Evolutionary conservation across 768 basidiomycete species (phyloP), one percentile per base, ranked within the genome.

Genomic region (Pleurotus citrinopileatus): DNA sequence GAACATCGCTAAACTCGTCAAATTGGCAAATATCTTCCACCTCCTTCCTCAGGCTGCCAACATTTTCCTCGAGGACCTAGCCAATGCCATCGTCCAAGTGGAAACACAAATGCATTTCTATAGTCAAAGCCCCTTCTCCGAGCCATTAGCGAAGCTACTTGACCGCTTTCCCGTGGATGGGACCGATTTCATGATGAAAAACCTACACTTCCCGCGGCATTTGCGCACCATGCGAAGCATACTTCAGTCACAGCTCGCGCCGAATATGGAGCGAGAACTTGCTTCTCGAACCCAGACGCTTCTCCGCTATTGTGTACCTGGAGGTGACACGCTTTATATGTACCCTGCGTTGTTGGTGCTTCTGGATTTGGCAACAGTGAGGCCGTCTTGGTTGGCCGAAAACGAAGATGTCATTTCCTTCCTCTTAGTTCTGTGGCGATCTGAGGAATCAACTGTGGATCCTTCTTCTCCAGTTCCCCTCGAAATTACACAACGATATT

Each of bases 11-110:
- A 92, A 98, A 65, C 83, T 99, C 57, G 93, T 95, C 25, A 86
- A 90, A n/a, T 76, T 99, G 53, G 90, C 95, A 52, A 96, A 98
- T 63, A 94, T 99, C 55, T 98, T 99, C 74, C 95, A 98, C 63
- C 84, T 98, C 3, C 78, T 99, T 8, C 97, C 97, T 1, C 88
- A 90, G 5, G 87, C 94, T 0, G 96, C 97, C 42, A 92, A 92
- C 59, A 87, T 90, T 42, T 99, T 95, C 71, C 78, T 99, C 32
- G 86, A 92, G 60, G 83, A 83, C 45, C 81, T 98, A n/a, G 84
- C 94, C 57, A 88, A 87, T 56, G 77, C 86, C 8, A 84, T 98
- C 50, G 94, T 98, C 26, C 89, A 95, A 62, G 94, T 93, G 3
- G 97, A 99, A 69, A 81, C 89, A 0, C 83, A 87, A 55, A 85